Percentiles rank a stretch among this genome's conserved stretches.
Conservation (phyloP, 2,329 filamentous ascomycete species). For the Keithomyces neogunnii region DNA sequence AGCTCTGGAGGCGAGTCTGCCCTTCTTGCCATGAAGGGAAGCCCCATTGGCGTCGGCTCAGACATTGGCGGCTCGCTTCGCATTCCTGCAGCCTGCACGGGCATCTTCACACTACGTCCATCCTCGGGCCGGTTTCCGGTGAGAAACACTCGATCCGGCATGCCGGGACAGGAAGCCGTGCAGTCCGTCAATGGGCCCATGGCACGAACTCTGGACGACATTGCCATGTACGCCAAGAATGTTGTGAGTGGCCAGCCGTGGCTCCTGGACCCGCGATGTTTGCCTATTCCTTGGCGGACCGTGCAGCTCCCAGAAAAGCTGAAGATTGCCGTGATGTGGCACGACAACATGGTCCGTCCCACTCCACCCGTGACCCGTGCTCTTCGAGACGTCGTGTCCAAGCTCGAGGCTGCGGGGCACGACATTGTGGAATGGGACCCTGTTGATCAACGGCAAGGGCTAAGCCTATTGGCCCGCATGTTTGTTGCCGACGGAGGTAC, state of each 20-base stretch:
- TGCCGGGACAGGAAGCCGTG: constrained; percentile 58
- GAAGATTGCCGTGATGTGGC: constrained; percentile 53
- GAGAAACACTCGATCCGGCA: constrained; percentile 41
- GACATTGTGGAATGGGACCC: constrained; percentile 44
- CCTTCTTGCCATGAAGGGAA: constrained; percentile 50
- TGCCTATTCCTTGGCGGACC: constrained; percentile 48
- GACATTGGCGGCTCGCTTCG: constrained; percentile 54
- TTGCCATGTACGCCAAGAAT: constrained; percentile 44
- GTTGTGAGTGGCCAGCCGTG: constrained; percentile 46
- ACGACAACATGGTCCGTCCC: constrained; percentile 56
- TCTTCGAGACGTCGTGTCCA: constrained; percentile 34
- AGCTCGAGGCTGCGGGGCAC: constrained; percentile 36
- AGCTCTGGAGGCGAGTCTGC: constrained; percentile 61
- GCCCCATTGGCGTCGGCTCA: constrained; percentile 52
- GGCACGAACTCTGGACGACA: constrained; percentile 44
- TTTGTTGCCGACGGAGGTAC: constrained; percentile 39
- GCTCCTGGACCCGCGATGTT: constrained; percentile 46
- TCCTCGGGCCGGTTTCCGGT: constrained; percentile 54
- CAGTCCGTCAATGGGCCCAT: constrained; percentile 57
- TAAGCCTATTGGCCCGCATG: constrained; percentile 31
- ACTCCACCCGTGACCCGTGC: constrained; percentile 57
- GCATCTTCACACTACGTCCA: constrained; percentile 47
- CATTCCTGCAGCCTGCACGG: constrained; percentile 45
- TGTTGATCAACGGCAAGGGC: constrained; percentile 30
- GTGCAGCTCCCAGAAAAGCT: constrained; percentile 29